Evolutionary conservation across 164 flowering plant genomes (phyloP).

Genomic region (Warburgia ugandensis): DNA sequence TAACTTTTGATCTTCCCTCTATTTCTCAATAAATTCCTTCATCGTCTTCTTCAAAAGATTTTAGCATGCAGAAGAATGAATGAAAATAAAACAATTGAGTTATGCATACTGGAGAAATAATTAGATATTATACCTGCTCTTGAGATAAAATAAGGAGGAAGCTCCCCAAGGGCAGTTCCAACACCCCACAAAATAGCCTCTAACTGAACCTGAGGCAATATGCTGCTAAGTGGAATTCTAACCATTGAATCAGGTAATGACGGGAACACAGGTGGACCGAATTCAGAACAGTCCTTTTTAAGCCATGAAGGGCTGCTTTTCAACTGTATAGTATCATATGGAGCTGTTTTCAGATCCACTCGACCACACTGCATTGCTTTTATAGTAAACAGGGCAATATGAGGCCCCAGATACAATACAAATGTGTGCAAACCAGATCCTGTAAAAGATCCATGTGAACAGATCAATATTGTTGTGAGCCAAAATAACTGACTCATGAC

Average conservation of each 20-base stretch:
- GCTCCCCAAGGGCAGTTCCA: conserved; percentile 98
- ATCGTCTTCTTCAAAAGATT: too few relatives aligned
- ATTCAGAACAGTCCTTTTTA: conserved; percentile 69
- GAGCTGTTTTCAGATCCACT: conserved; percentile 77
- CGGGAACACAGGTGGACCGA: conserved; percentile 67
- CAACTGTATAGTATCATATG: conserved; percentile 88
- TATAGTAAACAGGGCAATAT: conserved; percentile 79
- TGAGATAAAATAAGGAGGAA: conserved; percentile 96
- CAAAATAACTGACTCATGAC: too few relatives aligned
- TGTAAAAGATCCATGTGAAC: too few relatives aligned
- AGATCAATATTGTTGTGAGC: too few relatives aligned
- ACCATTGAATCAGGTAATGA: conserved; percentile 30
- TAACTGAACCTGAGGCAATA: conserved; percentile 77
- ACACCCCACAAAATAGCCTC: conserved; percentile 94
- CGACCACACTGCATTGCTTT: conserved; percentile 90
- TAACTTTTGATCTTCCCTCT: too few relatives aligned
- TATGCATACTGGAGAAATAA: too few relatives aligned
- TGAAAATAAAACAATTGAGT: too few relatives aligned
- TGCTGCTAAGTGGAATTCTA: conserved; percentile 70
- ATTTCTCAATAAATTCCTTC: too few relatives aligned
- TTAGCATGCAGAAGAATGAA: too few relatives aligned
- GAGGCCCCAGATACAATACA: conserved; percentile 90
- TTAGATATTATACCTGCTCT: conserved; percentile 59
- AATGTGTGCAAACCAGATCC: conserved; percentile 97
- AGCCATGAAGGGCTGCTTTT: conserved; percentile 87